Base-by-base conservation (phyloP, 2,329 filamentous ascomycete genomes). In the Pezicula rhizophila region DNA sequence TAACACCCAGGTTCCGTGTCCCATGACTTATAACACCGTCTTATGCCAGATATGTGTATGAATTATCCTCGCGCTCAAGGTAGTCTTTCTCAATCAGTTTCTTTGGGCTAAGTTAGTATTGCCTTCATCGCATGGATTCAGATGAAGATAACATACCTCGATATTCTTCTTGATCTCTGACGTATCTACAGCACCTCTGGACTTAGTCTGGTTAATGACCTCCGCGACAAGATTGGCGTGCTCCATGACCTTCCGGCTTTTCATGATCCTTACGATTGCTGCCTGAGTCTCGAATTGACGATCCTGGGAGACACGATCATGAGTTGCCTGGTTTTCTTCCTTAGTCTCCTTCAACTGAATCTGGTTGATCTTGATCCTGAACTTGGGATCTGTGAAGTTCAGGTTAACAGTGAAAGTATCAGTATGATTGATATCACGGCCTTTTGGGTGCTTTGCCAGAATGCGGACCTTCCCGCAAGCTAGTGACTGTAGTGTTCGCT, bases 321-420 rank as follows among this genome's bases (percentile, higher is more conserved):
- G 90, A 1, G 91, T 97, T 60, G 87, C 89, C 68, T 90, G 87
- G 70, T 96, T 96, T 70, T 99, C 93, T 63, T 92, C 87, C 60
- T 87, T 87, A 1, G 93, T 97, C 70, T 99, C 93, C 70, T 93
- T 95, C 45, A 96, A 79, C 69, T 99, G 93, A 59, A 99, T 93
- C 69, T 96, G 92, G 70, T 97, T 99, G 74, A 99, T 96, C 74
- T 99, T 99, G 70, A 99, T 84, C 49, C 90, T 83, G 68, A 88
- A 87, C 68, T 93, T 95, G 17, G 84, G 78, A 63, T 96, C 86
- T 2, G 72, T 72, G 68, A 99, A 99, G 14, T 66, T 66, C 40
- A 77, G 68, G 70, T 96, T 96, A 62, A 95, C 84, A 0, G 80
- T 81, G 62, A 99, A 99, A 0, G 84, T 87, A 68, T 99, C 95